Evolutionary conservation across 129 eudicot genomes (phyloP).

Genomic region (Flaveria brownii): DNA sequence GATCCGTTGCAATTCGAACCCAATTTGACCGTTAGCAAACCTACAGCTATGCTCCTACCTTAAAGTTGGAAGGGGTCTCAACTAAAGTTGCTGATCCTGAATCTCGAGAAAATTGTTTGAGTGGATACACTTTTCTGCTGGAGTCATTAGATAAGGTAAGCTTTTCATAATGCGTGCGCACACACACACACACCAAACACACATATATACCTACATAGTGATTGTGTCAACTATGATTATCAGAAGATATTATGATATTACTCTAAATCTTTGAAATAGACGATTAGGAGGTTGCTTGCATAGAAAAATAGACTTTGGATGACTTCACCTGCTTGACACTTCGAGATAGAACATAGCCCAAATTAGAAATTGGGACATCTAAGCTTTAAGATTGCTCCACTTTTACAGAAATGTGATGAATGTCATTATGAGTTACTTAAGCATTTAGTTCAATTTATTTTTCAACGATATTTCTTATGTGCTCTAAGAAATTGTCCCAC

Average conservation of each 20-base stretch:
- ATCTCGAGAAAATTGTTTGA: constrained; percentile 76
- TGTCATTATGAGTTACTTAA: not conserved
- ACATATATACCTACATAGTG: not conserved
- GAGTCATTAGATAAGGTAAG: constrained; percentile 68
- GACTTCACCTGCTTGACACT: not conserved
- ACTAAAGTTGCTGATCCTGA: constrained; percentile 60
- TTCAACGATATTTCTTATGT: not conserved
- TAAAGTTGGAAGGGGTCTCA: constrained; percentile 58
- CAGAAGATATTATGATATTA: not conserved
- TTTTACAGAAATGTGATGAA: too few relatives aligned
- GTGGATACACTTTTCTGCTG: constrained; percentile 73
- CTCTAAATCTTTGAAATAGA: not conserved
- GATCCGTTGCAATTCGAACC: not conserved
- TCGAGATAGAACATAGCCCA: not conserved
- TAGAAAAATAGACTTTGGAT: not conserved
- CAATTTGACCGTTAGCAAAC: not conserved
- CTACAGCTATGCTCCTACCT: constrained; percentile 64
- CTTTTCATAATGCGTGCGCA: not conserved
- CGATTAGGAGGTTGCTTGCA: not conserved
- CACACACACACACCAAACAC: too few relatives aligned
- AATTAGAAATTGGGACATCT: not conserved
- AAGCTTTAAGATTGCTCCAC: not conserved
- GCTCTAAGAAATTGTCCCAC: not conserved
- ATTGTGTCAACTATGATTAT: not conserved
- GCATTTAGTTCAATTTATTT: not conserved